These are phyloP conservation scores for Marasmius tenuissimus DNA, from an alignment of 1,284 basidiomycete species.

Conservation along the genomic window DNA sequence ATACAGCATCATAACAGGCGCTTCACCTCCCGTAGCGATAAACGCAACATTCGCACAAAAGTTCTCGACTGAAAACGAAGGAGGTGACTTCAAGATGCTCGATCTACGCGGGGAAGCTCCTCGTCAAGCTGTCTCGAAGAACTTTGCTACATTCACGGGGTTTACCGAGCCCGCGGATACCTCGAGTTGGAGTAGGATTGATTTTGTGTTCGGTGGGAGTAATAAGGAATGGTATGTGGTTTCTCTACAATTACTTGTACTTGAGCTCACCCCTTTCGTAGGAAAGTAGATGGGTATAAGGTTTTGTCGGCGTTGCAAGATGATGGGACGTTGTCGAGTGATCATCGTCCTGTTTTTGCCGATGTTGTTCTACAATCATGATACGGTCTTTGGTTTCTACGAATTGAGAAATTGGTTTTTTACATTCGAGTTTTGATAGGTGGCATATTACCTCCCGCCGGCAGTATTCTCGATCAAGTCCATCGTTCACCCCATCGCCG, in stretches of 20 bases:
- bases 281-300: constrained; percentile 38
- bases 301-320: constrained; percentile 46
- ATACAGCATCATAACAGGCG: constrained; percentile 51
- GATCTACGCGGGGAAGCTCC: constrained; percentile 47
- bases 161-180: constrained; percentile 42
- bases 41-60: constrained; percentile 42
- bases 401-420: too few species aligned
- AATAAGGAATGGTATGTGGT: constrained; percentile 45
- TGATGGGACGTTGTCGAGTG: constrained; percentile 56
- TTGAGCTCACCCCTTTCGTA: too few species aligned
- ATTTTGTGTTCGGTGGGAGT: constrained; percentile 53
- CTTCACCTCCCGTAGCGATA: constrained; percentile 36
- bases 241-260: too few species aligned
- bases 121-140: constrained; percentile 41
- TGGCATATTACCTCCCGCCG: too few species aligned
- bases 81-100: constrained; percentile 41
- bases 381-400: too few species aligned
- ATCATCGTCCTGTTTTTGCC: constrained; percentile 55
- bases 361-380: constrained; percentile 31
- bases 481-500: too few species aligned
- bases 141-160: constrained; percentile 57
- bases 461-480: too few species aligned
- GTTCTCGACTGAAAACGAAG: constrained; percentile 34
- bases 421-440: too few species aligned
- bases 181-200: constrained; percentile 43